phyloP scores from a whole-genome alignment of 2,329 filamentous ascomycete genomes.

The Beauveria australis region DNA sequence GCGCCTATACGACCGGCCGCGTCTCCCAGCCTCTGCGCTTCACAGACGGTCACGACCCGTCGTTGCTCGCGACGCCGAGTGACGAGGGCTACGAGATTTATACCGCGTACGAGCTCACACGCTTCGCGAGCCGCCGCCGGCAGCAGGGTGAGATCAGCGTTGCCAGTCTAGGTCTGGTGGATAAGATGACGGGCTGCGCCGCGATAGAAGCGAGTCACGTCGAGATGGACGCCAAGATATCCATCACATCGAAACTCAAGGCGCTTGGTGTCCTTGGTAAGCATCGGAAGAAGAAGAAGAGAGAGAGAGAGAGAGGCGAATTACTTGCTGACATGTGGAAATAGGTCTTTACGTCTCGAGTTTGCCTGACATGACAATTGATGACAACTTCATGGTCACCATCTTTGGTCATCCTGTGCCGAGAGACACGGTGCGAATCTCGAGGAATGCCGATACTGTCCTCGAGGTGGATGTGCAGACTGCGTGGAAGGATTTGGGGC shows the following conservation, averaged over 20 bases:
- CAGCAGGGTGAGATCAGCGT: constrained; percentile 36
- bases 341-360: constrained; percentile 67
- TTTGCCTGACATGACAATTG: constrained; percentile 51
- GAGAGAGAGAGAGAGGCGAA: not conserved
- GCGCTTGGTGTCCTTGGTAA: constrained; percentile 67
- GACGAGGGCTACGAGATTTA: constrained; percentile 72
- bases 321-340: not conserved
- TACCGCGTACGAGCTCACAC: constrained; percentile 59
- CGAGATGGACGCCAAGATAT: constrained; percentile 44
- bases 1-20: constrained; percentile 6
- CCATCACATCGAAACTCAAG: constrained; percentile 64
- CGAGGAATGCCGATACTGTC: constrained; percentile 44
- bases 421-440: constrained; percentile 53
- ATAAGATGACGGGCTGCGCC: constrained; percentile 84
- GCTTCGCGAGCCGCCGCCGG: constrained; percentile 38
- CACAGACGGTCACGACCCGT: not conserved
- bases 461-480: constrained; percentile 67
- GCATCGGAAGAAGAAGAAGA: constrained; percentile 15
- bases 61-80: constrained; percentile 20
- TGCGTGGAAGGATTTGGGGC: constrained; percentile 69
- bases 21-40: not conserved
- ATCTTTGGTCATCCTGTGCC: constrained; percentile 67
- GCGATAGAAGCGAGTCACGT: constrained; percentile 60
- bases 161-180: constrained; percentile 68
- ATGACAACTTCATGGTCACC: constrained; percentile 62